Base-by-base conservation (phyloP, 768 basidiomycete genomes). In the Dentipellis fragilis region DNA sequence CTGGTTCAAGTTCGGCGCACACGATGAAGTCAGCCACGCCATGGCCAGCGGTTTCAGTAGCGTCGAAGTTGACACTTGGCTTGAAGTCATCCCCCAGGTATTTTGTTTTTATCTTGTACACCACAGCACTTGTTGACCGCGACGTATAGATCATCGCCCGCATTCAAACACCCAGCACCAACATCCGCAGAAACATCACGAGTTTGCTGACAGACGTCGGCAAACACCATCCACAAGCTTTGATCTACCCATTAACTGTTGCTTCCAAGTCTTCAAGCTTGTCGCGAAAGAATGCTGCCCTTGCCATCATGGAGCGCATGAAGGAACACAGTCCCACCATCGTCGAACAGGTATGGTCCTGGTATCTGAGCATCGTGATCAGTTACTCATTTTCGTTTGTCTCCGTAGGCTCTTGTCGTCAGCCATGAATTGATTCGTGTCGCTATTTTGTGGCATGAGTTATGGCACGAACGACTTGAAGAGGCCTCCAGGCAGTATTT, bases 401-500 rank as follows among this genome's bases (percentile, higher is more conserved):
- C n/a, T 47, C 21, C 58, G 16, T 35, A 93, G 83, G 94, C 93
- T 10, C 73, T 85, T 48, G 67, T 95, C 22, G 92, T 99, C 68
- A 91, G 91, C 66, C 84, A 89, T 34, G 96, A 99, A 67, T 79
- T 99, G 38, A 97, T 98, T 57, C 86, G 96, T 17, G 91, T 98
- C 7, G 95, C 96, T 7, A 98, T 99, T 58, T 74, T 99, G 10
- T 99, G 96, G 96, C 94, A 98, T 63, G 96, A 99, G 68, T 75
- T 93, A 60, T 99, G 96, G 96, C 93, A 97, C 63, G 96, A 99
- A 72, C 93, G 92, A 16, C 75, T 99, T 19, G 96, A 99, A 71
- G 96, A 99, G 69, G 96, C 96, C 6, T 96, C 94, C 7, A 81
- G 96, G 42, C 72, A 93, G 48, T 99, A 93, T 73, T 99, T 94